phyloP scores from a whole-genome alignment of 805 yeast species.

The Candida sakaeoensis region DNA sequence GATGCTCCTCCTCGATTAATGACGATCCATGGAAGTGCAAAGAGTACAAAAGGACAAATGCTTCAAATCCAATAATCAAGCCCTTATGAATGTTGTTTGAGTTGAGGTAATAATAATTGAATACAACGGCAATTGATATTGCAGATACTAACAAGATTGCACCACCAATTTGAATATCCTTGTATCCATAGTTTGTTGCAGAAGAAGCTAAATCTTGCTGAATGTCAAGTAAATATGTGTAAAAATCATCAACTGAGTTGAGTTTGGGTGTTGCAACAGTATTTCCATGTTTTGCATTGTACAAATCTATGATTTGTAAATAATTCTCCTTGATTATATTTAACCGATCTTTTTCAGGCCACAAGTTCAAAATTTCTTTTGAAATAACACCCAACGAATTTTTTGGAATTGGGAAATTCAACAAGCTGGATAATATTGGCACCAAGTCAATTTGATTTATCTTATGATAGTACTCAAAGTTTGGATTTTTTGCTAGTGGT shows the following conservation, averaged over 20 bases:
- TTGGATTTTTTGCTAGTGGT: slow-evolving; percentile 28
- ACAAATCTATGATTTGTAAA: slow-evolving; percentile 48
- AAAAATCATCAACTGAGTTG: slow-evolving; percentile 10
- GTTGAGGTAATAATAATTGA: slow-evolving; percentile 15
- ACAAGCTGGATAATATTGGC: slow-evolving; percentile 59
- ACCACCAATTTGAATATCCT: slow-evolving; percentile 39
- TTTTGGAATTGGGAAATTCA: slow-evolving; percentile 65
- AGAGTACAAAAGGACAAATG: slow-evolving; percentile 45
- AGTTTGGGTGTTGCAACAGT: slow-evolving; percentile 9
- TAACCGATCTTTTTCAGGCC: slow-evolving; percentile 34
- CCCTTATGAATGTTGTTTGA: slow-evolving; percentile 9
- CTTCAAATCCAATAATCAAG: slow-evolving; percentile 22
- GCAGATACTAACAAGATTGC: slow-evolving; percentile 26
- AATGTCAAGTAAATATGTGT: slow-evolving; percentile 38
- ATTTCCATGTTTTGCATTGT: slow-evolving; percentile 36
- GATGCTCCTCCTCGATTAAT: slow-evolving; percentile 93
- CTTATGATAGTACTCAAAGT: slow-evolving; percentile 49
- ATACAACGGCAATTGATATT: slow-evolving; percentile 20
- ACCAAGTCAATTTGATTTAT: slow-evolving; percentile 72
- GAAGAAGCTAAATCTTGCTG: slow-evolving; percentile 52
- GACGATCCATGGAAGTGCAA: slow-evolving; percentile 77
- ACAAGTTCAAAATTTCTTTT: slow-evolving; percentile 50
- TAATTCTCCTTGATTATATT: slow-evolving; percentile 52
- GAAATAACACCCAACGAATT: slow-evolving; percentile 74
- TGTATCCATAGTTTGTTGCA: slow-evolving; percentile 70